phyloP scores from a whole-genome alignment of 75 land plant genomes.

The Selaginella moellendorffii region DNA sequence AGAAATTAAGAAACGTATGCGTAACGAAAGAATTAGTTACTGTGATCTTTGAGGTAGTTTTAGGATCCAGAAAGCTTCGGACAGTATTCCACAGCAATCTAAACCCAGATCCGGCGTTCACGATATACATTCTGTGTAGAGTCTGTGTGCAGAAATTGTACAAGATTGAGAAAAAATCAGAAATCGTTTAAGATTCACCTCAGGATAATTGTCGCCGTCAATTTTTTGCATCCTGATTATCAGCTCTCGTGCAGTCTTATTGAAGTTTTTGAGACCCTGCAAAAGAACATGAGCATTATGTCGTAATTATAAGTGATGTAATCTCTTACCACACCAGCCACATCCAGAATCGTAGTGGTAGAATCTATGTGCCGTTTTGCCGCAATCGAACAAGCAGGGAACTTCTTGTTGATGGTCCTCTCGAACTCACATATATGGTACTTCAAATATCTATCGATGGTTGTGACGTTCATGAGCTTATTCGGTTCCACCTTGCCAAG shows the following conservation, averaged over 20 bases:
- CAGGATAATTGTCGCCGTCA: constrained; percentile 58
- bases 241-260: constrained; percentile 43
- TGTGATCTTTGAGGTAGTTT: constrained; percentile 53
- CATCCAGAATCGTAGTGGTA: constrained; percentile 60
- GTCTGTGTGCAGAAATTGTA: constrained; percentile 40
- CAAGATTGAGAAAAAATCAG: background rate
- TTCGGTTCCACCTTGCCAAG: constrained; percentile 63
- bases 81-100: constrained; percentile 63
- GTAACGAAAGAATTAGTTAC: too few relatives aligned
- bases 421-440: constrained; percentile 71
- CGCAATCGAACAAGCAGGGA: constrained; percentile 67
- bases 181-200: constrained; percentile 33
- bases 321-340: constrained; percentile 62
- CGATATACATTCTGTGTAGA: constrained; percentile 57
- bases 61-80: constrained; percentile 56
- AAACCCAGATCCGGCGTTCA: constrained; percentile 69
- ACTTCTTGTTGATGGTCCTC: constrained; percentile 39
- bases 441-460: constrained; percentile 52
- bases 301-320: background rate
- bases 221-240: constrained; percentile 45
- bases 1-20: too few relatives aligned
- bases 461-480: constrained; percentile 50
- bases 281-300: background rate
- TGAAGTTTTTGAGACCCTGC: constrained; percentile 47
- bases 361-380: constrained; percentile 42